Conservation (phyloP, 805 yeast species). For the Jamesozyma hellenica region DNA sequence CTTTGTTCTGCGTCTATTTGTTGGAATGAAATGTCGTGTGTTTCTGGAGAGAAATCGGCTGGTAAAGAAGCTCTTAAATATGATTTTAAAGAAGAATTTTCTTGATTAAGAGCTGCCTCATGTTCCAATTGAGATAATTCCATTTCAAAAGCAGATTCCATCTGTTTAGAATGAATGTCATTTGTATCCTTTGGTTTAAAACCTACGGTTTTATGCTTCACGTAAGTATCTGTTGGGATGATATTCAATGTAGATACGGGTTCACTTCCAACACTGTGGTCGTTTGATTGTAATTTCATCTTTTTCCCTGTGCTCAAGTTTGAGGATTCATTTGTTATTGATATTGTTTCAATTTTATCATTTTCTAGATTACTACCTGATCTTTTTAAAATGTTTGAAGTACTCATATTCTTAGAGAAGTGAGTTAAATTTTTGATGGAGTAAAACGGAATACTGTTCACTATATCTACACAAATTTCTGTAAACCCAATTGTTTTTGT, state of each 20-base stretch:
- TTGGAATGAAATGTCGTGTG: conserved; percentile 61
- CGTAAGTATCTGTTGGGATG: conserved; percentile 24
- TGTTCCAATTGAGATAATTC: conserved; percentile 27
- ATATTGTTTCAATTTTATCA: neutral
- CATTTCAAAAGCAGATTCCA: conserved; percentile 22
- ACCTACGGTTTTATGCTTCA: conserved; percentile 24
- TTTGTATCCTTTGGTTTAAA: conserved; percentile 22
- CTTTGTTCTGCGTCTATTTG: conserved; percentile 94
- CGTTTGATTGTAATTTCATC: conserved; percentile 21
- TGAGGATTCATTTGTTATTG: neutral
- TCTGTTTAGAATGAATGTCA: conserved; percentile 15
- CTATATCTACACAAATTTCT: no score
- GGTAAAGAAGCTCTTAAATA: conserved; percentile 56
- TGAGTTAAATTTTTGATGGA: no score
- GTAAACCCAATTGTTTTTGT: no score
- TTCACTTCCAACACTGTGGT: conserved; percentile 26
- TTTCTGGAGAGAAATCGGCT: conserved; percentile 36
- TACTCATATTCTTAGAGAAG: no score
- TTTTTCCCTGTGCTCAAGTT: conserved; percentile 14
- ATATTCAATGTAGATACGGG: conserved; percentile 29
- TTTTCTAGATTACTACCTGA: neutral
- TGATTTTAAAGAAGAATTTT: conserved; percentile 10
- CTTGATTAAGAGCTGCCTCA: conserved; percentile 18
- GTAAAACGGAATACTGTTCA: no score
- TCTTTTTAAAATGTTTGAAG: neutral